phyloP scores from a whole-genome alignment of 169 alveolate species.

The Eimeria praecox region DNA sequence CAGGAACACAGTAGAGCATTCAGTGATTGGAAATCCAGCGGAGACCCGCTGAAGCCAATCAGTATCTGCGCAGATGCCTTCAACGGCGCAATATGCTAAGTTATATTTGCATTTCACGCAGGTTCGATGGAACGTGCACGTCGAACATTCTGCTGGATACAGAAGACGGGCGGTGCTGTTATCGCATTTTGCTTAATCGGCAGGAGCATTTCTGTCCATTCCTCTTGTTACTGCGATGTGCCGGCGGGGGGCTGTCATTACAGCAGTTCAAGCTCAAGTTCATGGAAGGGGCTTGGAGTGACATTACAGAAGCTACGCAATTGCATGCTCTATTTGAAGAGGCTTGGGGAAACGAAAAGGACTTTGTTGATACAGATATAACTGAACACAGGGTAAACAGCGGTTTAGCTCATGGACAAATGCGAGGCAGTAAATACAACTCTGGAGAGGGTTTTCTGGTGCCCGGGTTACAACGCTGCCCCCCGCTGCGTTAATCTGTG shows the following conservation, averaged over 20 bases:
- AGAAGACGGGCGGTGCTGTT: slow-evolving; percentile 87
- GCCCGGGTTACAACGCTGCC: background rate
- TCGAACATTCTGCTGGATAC: slow-evolving; percentile 87
- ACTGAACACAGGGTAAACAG: slow-evolving; percentile 88
- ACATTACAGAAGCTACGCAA: slow-evolving; percentile 67
- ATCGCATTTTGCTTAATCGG: slow-evolving; percentile 86
- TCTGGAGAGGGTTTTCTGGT: background rate
- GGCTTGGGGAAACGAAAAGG: slow-evolving; percentile 85
- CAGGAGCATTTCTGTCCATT: slow-evolving; percentile 82
- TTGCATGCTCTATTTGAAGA: slow-evolving; percentile 81
- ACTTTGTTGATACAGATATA: slow-evolving; percentile 90
- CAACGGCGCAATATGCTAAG: background rate
- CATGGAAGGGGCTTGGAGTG: slow-evolving; percentile 84
- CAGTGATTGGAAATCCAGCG: background rate
- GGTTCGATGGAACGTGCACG: slow-evolving; percentile 88
- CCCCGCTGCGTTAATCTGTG: background rate
- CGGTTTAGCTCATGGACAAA: background rate
- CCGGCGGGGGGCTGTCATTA: slow-evolving; percentile 74
- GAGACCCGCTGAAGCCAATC: background rate
- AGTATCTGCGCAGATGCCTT: background rate
- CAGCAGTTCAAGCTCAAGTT: slow-evolving; percentile 84
- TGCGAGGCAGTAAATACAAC: background rate
- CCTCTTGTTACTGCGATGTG: slow-evolving; percentile 78
- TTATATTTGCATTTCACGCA: slow-evolving; percentile 19
- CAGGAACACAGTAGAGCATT: background rate